Base-by-base conservation (phyloP, 352 stramenopile species). In the Blastocystis sp. region DNA sequence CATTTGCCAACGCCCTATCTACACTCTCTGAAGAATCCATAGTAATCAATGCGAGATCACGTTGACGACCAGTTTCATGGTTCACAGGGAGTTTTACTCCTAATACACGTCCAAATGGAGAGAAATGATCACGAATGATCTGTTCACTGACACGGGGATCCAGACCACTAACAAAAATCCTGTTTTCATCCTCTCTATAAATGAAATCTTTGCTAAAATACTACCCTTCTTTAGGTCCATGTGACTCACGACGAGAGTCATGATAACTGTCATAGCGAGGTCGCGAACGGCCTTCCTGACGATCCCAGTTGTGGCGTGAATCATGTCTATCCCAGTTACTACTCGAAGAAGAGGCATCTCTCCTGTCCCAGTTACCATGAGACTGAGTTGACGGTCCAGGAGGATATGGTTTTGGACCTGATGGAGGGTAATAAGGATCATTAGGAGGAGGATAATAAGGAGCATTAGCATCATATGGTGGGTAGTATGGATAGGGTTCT, bases 101-200 rank as follows among this genome's bases (percentile, higher is more conserved):
- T 54, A 59, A n/a, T 33, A 81, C 70, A 17, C 33, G 22, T 22
- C 70, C 70, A 35, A 59, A 81, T 3, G 70, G 70, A 17, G 53
- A 13, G 37, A 81, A 81, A 40, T 81, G 70, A n/a, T 81, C 70
- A 13, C 70, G 70, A 44, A 81, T 81, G 40, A 81, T 42, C 70
- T 60, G 40, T 13, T 81, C 70, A 33, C 48, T 48, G 13, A 81
- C 70, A 27, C 44, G 70, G 15, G 70, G 44, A 40, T 81, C 70
- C 70, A 81, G 22, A 3, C 70, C 70, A 15, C 35, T 59, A 6
- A 81, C 48, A 81, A 81, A 81, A 44, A 81, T 81, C 11, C 70
- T 40, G 44, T 60, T 27, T 7, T 17, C 42, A 44, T 81, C 70
- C 70, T 81, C 70, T 60, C 70, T 81, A 81, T 27, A n/a, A 0